A percentile compares a stretch with the other conserved stretches of the same genome.
Conservation (phyloP, 2,329 filamentous ascomycete species). For the Lachnellula cervina region DNA sequence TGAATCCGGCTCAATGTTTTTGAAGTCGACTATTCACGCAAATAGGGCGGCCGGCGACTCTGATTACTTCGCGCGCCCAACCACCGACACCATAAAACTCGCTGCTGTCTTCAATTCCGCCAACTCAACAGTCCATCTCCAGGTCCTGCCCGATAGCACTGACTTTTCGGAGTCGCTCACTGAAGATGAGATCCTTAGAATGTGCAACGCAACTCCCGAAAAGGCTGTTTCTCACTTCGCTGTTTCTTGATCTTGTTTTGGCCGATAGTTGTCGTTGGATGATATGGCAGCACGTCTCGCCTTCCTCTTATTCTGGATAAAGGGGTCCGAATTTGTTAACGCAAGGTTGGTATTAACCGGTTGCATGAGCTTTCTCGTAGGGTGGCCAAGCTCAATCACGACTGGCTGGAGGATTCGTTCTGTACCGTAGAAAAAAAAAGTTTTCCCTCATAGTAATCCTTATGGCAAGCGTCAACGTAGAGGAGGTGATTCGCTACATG, state of each 20-base stretch:
- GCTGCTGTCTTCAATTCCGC: slow-evolving; percentile 56
- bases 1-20: slow-evolving; percentile 55
- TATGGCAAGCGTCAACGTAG: too few species aligned
- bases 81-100: slow-evolving; percentile 53
- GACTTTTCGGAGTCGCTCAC: slow-evolving; percentile 39
- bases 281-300: neutral
- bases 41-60: slow-evolving; percentile 60
- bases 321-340: too few species aligned
- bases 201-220: slow-evolving; percentile 5
- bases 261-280: neutral
- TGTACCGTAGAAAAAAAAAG: too few species aligned
- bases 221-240: slow-evolving; percentile 13
- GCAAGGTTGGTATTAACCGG: too few species aligned
- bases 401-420: too few species aligned
- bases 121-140: slow-evolving; percentile 50
- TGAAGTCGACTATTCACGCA: slow-evolving; percentile 67
- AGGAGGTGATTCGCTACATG: too few species aligned
- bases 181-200: slow-evolving; percentile 28
- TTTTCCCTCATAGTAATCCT: too few species aligned
- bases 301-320: neutral
- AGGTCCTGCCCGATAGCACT: slow-evolving; percentile 31
- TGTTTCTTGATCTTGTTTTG: neutral
- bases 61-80: slow-evolving; percentile 68
- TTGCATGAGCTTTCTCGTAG: too few species aligned
- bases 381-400: too few species aligned